These are phyloP conservation scores for Circinella umbellata DNA, from an alignment of 371 early-diverging fungal genomes.

Conservation along the genomic window DNA sequence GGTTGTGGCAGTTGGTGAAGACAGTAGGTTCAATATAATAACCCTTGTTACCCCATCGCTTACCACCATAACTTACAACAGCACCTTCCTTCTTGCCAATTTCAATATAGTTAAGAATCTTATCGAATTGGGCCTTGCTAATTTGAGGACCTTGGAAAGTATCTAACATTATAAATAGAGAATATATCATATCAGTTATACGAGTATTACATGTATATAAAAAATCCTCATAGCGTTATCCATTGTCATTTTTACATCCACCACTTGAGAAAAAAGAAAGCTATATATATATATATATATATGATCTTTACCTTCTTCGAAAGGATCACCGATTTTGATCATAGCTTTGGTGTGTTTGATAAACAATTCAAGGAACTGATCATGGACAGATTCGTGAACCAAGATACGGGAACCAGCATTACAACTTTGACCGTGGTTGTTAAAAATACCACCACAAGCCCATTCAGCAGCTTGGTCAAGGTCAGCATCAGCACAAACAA, in stretches of 20 bases:
- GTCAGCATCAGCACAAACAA: constrained; percentile 87
- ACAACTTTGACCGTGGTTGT: constrained; percentile 90
- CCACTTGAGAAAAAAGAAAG: too few species aligned
- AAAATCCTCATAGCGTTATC: too few species aligned
- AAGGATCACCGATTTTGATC: constrained; percentile 66
- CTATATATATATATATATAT: too few species aligned
- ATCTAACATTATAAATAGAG: constrained; percentile 11
- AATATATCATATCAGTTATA: background rate
- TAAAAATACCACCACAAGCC: constrained; percentile 72
- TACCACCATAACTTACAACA: constrained; percentile 69
- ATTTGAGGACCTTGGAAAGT: constrained; percentile 79
- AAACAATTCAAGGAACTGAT: constrained; percentile 69
- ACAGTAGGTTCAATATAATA: constrained; percentile 86
- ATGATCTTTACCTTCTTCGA: constrained; percentile 48
- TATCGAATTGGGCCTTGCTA: constrained; percentile 77
- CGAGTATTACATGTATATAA: too few species aligned
- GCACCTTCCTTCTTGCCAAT: constrained; percentile 67
- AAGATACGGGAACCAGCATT: constrained; percentile 86
- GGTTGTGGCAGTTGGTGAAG: constrained; percentile 69
- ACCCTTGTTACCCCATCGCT: constrained; percentile 69
- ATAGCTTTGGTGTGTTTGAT: constrained; percentile 61
- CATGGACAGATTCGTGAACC: constrained; percentile 82
- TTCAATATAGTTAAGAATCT: constrained; percentile 67
- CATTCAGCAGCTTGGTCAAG: constrained; percentile 77
- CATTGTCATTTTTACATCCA: too few species aligned